Base-by-base conservation (phyloP, 192 early-diverging fungal genomes). In the Mortierella antarctica region DNA sequence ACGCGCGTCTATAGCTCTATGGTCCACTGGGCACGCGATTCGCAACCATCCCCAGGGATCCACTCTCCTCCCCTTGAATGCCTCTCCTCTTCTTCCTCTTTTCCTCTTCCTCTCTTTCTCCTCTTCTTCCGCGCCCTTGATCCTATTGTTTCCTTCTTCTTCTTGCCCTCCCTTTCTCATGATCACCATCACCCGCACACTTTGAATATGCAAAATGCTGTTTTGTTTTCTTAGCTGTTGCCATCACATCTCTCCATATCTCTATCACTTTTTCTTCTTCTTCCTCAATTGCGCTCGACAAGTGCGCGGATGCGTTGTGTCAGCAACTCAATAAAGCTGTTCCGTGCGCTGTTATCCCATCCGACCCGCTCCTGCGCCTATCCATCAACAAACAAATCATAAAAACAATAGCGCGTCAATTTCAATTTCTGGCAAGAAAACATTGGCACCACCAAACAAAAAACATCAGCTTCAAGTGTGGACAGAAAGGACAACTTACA, bases 251-350 rank as follows among this genome's bases (percentile, higher is more conserved):
- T 55, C 14, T 9, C 8, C 59, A 31, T 51, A 21, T 39, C 52
- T 64, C 17, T 31, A 31, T 31, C 31, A 31, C 42, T 59, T 47
- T 50, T 57, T 18, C 50, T 20, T 59, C 3, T 42, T 41, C 39
- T 15, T 59, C n/a, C 42, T 50, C 52, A 79, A 21, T 50, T 65
- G 46, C 76, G 70, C 46, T 72, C 70, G 1, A 80, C 70, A 53
- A 80, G 70, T 7, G 60, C 46, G 10, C 70, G 77, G 20, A 80
- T 67, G 20, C 70, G 63, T 5, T 57, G 56, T 1, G 59, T 58
- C 31, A 83, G 52, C 39, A 83, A 49, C 56, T 76, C 68, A 20
- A 83, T 83, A 45, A 76, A 83, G 31, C 62, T 83, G 40, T 55
- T 76, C 51, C 73, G 65, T 17, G 82, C 65, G 2, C 64, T 60